A percentile compares a stretch with the other conserved stretches of the same genome.
Conservation (phyloP, 148 eudicot genomes). For the Camellia japonica region DNA sequence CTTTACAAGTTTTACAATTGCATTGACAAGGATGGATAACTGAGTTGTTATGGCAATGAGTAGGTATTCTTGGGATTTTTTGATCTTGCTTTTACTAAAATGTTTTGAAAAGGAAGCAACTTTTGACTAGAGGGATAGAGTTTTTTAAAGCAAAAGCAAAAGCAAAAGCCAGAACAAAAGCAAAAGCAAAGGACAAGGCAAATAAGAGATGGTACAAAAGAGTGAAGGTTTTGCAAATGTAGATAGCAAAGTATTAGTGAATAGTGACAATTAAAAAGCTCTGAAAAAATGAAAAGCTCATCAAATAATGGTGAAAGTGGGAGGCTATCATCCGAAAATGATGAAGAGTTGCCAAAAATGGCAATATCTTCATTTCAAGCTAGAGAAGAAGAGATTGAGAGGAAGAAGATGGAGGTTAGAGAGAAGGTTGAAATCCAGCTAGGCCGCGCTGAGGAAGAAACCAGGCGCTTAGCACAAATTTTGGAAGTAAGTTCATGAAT, state of each 20-base stretch:
- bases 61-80: background rate
- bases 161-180: background rate
- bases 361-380: slow-evolving; percentile 35
- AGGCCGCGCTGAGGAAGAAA: slow-evolving; percentile 43
- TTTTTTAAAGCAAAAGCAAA: slow-evolving; percentile 27
- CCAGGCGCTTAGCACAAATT: slow-evolving; percentile 45
- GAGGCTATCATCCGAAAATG: slow-evolving; percentile 20
- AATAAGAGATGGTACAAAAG: background rate
- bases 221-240: slow-evolving; percentile 2
- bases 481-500: slow-evolving; percentile 36
- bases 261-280: background rate
- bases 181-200: background rate
- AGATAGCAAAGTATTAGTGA: background rate
- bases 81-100: background rate
- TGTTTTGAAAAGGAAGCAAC: slow-evolving; percentile 18
- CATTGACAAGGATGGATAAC: background rate
- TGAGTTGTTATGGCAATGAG: background rate
- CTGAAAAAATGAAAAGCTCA: slow-evolving; percentile 21
- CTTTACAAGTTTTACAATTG: too few relatives aligned
- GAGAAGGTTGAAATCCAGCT: slow-evolving; percentile 44
- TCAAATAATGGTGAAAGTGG: slow-evolving; percentile 29
- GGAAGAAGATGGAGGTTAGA: slow-evolving; percentile 45
- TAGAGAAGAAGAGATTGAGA: slow-evolving; percentile 51
- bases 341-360: slow-evolving; percentile 32
- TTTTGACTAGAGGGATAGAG: background rate